Evolutionary conservation across 805 yeast species (phyloP).

Genomic region (Nakazawaea wickerhamii): DNA sequence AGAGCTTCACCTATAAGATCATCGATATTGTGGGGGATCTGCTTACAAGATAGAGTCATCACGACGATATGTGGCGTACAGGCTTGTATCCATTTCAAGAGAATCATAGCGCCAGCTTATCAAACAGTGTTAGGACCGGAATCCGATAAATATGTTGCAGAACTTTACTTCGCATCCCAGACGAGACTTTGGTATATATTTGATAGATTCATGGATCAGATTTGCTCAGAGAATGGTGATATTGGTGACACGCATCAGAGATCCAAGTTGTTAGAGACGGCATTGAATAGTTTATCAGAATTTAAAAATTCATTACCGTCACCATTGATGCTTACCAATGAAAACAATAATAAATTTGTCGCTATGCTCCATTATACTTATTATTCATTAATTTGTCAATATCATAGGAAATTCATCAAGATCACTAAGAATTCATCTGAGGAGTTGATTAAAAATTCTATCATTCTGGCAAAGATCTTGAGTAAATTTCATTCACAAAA

Average conservation of each 20-base stretch:
- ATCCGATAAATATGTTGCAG: constrained; percentile 17
- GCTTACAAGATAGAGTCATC: constrained; percentile 26
- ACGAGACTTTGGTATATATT: constrained; percentile 26
- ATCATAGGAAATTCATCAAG: constrained; percentile 6
- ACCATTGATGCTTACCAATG: constrained; percentile 8
- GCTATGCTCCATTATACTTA: constrained; percentile 23
- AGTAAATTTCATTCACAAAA: neutral
- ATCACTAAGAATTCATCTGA: neutral
- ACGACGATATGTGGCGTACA: constrained; percentile 24
- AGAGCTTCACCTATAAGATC: constrained; percentile 22
- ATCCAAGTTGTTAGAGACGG: constrained; percentile 21
- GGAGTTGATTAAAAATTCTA: neutral
- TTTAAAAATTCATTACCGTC: constrained; percentile 21
- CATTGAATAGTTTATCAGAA: constrained; percentile 20
- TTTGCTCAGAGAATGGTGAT: constrained; percentile 26
- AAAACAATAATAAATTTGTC: constrained; percentile 12
- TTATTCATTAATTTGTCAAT: constrained; percentile 10
- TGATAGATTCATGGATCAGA: constrained; percentile 30
- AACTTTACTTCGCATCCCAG: constrained; percentile 22
- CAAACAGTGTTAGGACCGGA: constrained; percentile 15
- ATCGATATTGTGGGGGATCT: constrained; percentile 26
- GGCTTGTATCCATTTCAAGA: constrained; percentile 27
- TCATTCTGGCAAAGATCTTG: constrained; percentile 5
- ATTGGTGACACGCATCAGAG: constrained; percentile 28
- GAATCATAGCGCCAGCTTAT: constrained; percentile 28